phyloP scores from a whole-genome alignment of 495 filamentous ascomycete genomes.

The Lasiosphaeriaceae sp. region DNA sequence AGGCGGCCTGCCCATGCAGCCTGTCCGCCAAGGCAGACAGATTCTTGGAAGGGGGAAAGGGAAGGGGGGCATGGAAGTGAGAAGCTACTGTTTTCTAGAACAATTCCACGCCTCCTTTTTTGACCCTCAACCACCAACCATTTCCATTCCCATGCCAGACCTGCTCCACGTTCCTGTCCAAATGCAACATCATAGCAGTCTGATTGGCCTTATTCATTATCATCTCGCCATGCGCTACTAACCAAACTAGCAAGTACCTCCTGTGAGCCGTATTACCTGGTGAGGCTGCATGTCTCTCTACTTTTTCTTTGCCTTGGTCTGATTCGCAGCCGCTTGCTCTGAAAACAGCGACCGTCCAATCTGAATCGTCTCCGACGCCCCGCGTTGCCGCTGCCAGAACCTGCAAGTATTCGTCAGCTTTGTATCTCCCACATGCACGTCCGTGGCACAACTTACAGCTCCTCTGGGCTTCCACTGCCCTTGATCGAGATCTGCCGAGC shows the following conservation, averaged over 20 bases:
- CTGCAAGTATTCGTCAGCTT: constrained; percentile 8
- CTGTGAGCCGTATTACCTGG: not conserved
- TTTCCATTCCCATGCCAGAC: not conserved
- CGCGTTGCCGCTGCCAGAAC: constrained; percentile 40
- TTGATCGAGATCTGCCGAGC: constrained; percentile 53
- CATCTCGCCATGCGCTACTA: not conserved
- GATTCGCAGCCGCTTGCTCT: constrained; percentile 1
- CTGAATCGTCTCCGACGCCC: constrained; percentile 36
- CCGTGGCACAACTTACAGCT: constrained; percentile 35
- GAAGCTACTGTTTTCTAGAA: not conserved
- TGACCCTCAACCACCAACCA: not conserved
- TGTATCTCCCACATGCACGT: constrained; percentile 1
- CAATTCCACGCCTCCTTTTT: not conserved
- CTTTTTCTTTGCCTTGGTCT: not conserved
- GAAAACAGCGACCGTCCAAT: constrained; percentile 30
- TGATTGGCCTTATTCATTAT: not conserved
- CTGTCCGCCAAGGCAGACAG: no score
- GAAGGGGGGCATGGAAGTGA: no score
- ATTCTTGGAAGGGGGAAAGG: no score
- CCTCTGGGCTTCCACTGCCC: constrained; percentile 45
- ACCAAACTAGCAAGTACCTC: not conserved
- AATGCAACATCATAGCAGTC: not conserved
- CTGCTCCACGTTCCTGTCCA: not conserved
- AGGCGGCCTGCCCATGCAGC: no score
- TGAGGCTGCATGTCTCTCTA: not conserved